phyloP scores from a whole-genome alignment of 1,139 yeast genomes.

The Wickerhamomyces sp. region DNA sequence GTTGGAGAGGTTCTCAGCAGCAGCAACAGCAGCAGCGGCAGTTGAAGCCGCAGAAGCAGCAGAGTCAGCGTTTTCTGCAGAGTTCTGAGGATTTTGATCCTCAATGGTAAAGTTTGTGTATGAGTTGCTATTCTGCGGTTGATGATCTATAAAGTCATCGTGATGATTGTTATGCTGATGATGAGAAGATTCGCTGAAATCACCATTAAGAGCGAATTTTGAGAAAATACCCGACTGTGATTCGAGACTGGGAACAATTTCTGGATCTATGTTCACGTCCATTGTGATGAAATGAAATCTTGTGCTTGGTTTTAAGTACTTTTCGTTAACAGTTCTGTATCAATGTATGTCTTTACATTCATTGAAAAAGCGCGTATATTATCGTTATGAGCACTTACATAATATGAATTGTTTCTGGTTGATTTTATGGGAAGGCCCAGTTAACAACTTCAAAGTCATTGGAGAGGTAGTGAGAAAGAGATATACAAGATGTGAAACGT shows the following conservation, averaged over 20 bases:
- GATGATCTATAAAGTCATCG: constrained; percentile 2
- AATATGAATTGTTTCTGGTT: no score
- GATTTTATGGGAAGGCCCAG: no score
- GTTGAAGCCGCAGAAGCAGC: constrained; percentile 16
- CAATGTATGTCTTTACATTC: no score
- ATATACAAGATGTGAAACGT: no score
- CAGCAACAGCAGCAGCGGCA: constrained; percentile 21
- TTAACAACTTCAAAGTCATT: no score
- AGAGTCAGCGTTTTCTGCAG: constrained; percentile 3
- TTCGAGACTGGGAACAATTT: constrained; percentile 20
- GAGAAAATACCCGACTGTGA: constrained; percentile 18
- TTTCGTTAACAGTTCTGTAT: no score
- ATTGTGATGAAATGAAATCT: constrained; percentile 2
- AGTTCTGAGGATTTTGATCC: constrained; percentile 2
- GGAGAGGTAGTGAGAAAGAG: no score
- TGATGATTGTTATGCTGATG: constrained; percentile 3
- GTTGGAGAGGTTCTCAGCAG: constrained; percentile 19
- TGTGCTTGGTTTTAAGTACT: no score
- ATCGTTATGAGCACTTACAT: no score
- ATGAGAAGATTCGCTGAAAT: constrained; percentile 2
- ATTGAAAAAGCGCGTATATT: no score
- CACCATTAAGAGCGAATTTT: constrained; percentile 16
- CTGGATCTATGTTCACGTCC: constrained; percentile 19
- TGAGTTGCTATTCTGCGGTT: constrained; percentile 2
- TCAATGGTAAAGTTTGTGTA: constrained; percentile 7